Base-by-base conservation (phyloP, 2,329 filamentous ascomycete genomes). In the Aspergillus brunneoviolaceus region DNA sequence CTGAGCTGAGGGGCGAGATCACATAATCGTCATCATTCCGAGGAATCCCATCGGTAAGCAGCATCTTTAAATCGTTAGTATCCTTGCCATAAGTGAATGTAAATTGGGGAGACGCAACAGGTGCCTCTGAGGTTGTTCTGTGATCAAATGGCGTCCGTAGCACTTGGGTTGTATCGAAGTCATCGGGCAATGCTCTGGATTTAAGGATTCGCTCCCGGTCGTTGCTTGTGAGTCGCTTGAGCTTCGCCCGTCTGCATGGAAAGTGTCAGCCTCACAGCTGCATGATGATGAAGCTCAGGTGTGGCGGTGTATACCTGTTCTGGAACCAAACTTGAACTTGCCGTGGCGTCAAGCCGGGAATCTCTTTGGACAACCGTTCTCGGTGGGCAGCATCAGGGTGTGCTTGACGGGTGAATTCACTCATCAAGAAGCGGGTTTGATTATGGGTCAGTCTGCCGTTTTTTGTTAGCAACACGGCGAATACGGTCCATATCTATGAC, bases 271-370 rank as follows among this genome's bases (percentile, higher is more conserved):
- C 59, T 51, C 51, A 27, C 31, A 42, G 29, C 19, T 33, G 27
- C 5, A 7, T 4, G 33, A 21, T 14, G 19, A 19, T 14, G 19
- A 23, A n/a, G 4, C 16, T 25, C 10, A 7, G 4, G 12, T 42
- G 29, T 35, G 39, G 57, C 39, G 19, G 84, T 9, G 27, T 29
- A 29, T 29, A 96, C 93, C 93, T 87, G 77, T 98, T 98, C 77
- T 98, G 93, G 77, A 98, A 98, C 94, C 93, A 98, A 53, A 98
- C 93, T 76, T 98, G 93, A 25, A 98, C 94, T 74, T 98, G 93
- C 62, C 93, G 87, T 42, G 93, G 91, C 69, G 91, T 96, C 52
- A 98, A 79, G 0, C 93, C 94, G 33, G 94, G 93, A 50, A 98
- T 97, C 74, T 97, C 92, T 64, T 89, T 83, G 4, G 93, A 94